Conservation (phyloP, 2,329 filamentous ascomycete genomes). For the Cordyceps farinosa region DNA sequence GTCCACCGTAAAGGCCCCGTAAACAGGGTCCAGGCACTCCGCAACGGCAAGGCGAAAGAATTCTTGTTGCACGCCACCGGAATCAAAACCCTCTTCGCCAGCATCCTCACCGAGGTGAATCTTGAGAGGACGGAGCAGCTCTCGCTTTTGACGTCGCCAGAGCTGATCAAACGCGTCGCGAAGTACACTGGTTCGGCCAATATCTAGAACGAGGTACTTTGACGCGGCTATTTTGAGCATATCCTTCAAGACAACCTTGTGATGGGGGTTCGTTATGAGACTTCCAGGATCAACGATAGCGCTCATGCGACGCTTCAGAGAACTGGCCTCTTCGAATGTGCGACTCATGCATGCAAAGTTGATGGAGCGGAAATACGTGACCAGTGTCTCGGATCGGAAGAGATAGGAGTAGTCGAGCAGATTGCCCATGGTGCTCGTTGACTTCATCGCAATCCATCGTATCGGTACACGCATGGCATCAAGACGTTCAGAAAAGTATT, state of each 20-base stretch:
- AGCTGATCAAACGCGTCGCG: slow-evolving; percentile 80
- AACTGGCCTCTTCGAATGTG: slow-evolving; percentile 67
- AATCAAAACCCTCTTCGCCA: slow-evolving; percentile 87
- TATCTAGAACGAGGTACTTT: slow-evolving; percentile 67
- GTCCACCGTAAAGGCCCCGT: slow-evolving; percentile 79
- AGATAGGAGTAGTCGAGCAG: slow-evolving; percentile 78
- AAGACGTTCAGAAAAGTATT: slow-evolving; percentile 71
- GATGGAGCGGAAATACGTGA: slow-evolving; percentile 82
- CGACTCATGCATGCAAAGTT: slow-evolving; percentile 85
- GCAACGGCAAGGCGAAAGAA: slow-evolving; percentile 85
- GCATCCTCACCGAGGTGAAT: slow-evolving; percentile 78
- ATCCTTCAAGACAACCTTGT: slow-evolving; percentile 59
- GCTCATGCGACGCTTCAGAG: slow-evolving; percentile 53
- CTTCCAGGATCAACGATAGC: slow-evolving; percentile 52
- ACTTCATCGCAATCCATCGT: slow-evolving; percentile 62
- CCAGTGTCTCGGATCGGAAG: slow-evolving; percentile 67
- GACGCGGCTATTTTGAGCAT: slow-evolving; percentile 64
- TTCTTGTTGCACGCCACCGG: slow-evolving; percentile 93
- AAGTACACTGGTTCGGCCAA: slow-evolving; percentile 65
- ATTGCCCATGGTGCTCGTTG: slow-evolving; percentile 64
- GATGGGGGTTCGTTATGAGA: slow-evolving; percentile 53
- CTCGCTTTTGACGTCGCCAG: slow-evolving; percentile 78
- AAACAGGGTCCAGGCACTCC: slow-evolving; percentile 73
- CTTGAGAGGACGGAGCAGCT: slow-evolving; percentile 81
- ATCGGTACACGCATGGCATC: slow-evolving; percentile 72